Percentiles rank a stretch among this genome's conserved stretches.
Evolutionary conservation across 345 rosid genomes (phyloP).

Genomic region (Ailanthus altissimus): DNA sequence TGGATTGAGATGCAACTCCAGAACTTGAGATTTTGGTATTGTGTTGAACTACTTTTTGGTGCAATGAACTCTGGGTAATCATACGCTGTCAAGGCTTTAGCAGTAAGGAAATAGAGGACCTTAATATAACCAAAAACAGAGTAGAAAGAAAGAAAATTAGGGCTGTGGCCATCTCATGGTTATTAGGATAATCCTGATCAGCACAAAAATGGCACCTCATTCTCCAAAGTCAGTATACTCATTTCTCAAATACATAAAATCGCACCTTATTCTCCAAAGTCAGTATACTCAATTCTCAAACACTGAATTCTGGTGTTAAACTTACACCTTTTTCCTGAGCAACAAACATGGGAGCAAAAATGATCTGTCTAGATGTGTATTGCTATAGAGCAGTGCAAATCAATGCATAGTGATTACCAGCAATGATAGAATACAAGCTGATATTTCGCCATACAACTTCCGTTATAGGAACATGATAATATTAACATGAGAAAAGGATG

Average conservation of each 20-base stretch:
- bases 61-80: background rate
- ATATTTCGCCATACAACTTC: background rate
- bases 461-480: background rate
- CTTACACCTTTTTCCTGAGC: too few species aligned
- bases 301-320: too few species aligned
- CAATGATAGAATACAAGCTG: background rate
- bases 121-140: background rate
- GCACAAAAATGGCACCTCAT: background rate
- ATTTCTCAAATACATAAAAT: background rate
- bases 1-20: constrained; percentile 3
- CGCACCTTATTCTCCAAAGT: too few species aligned
- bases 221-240: background rate
- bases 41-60: background rate
- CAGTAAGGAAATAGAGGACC: background rate
- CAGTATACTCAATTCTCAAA: background rate
- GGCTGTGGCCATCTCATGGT: background rate
- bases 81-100: too few species aligned
- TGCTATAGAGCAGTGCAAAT: too few species aligned
- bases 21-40: background rate
- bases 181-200: background rate
- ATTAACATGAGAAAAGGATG: background rate
- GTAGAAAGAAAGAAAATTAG: background rate
- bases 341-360: too few species aligned
- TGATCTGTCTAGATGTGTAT: too few species aligned
- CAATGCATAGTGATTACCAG: background rate